Base-by-base conservation (phyloP, 129 eudicot species). In the Artemisia annua region DNA sequence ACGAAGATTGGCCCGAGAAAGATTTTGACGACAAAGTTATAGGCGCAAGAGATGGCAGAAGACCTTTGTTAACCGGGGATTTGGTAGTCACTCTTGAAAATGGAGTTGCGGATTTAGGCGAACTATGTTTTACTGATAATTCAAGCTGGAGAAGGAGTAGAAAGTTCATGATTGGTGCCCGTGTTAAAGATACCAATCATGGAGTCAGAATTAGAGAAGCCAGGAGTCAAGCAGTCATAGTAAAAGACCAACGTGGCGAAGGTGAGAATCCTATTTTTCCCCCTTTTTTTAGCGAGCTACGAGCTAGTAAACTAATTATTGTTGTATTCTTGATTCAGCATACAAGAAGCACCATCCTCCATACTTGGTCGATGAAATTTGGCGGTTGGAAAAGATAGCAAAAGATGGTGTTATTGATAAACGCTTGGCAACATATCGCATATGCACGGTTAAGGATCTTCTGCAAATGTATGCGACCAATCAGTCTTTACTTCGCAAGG, bases 131-230 rank as follows among this genome's bases (percentile, higher is more conserved):
- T 43, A 87, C 98, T 1, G 98, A 94, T 75, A 94, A 94, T 75
- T 94, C 98, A 19, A 94, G 97, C 73, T 94, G 98, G 98, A 73
- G 86, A 43, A 84, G 85, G 60, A 76, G 96, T 75, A 75, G 98
- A 65, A 94, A 78, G 72, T 94, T 94, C 69, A 78, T 87, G 53
- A 75, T 94, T 54, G 98, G 97, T 22, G 87, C 90, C 1, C 84
- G 86, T 73, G 81, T 69, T 69, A 74, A 75, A 30, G 75, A 82
- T 30, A 30, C 0, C 5, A 30, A 0, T 30, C 35, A 6, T 30
- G 35, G 35, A 30, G 35, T 30, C 6, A 30, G 35, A 30, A 30
- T 30, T 30, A 30, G 6, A 30, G 35, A 30, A 30, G 35, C 35
- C 35, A 30, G 35, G 35, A 30, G 35, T 30, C 35, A 30, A 30